These are phyloP conservation scores for Barbatosphaeria neglecta DNA, from an alignment of 495 filamentous ascomycete genomes.

Conservation along the genomic window DNA sequence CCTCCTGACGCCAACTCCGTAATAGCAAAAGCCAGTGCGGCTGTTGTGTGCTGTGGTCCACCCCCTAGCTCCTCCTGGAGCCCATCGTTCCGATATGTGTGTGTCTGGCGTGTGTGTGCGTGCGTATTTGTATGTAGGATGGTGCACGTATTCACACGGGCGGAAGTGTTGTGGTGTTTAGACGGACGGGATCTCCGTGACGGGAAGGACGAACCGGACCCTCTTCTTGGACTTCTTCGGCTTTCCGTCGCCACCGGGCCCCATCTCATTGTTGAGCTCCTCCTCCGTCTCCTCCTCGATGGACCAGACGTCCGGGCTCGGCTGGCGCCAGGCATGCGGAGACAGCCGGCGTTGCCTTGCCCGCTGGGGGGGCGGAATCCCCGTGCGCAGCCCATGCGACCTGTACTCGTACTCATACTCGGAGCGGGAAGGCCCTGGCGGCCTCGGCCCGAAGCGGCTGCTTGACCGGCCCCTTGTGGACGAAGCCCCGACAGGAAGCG, in stretches of 20 bases:
- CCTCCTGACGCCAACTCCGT: too few relatives aligned
- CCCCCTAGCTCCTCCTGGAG: too few relatives aligned
- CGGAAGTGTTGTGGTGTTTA: too few relatives aligned
- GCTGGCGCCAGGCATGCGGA: slow-evolving; percentile 36
- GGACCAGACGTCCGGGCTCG: slow-evolving; percentile 39
- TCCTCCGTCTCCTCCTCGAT: slow-evolving; percentile 39
- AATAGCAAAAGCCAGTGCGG: too few relatives aligned
- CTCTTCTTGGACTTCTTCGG: slow-evolving; percentile 39
- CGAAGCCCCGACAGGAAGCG: slow-evolving; percentile 11
- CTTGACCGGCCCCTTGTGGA: slow-evolving; percentile 12
- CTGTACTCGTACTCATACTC: too few relatives aligned
- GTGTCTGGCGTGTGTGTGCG: neutral
- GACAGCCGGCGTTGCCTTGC: too few relatives aligned
- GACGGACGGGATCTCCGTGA: slow-evolving; percentile 8
- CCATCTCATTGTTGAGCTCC: slow-evolving; percentile 25
- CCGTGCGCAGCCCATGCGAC: slow-evolving; percentile 9
- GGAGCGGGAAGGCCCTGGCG: neutral
- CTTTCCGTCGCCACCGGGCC: slow-evolving; percentile 8
- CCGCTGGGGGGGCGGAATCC: too few relatives aligned
- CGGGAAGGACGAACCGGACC: slow-evolving; percentile 37
- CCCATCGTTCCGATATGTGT: too few relatives aligned
- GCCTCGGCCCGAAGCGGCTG: neutral
- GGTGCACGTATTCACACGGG: too few relatives aligned
- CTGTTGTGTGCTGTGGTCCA: too few relatives aligned
- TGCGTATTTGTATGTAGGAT: neutral